Evolutionary conservation across 192 early-diverging fungal genomes (phyloP), one percentile per base, ranked within the genome.

Genomic region (Coemansia sp.): DNA sequence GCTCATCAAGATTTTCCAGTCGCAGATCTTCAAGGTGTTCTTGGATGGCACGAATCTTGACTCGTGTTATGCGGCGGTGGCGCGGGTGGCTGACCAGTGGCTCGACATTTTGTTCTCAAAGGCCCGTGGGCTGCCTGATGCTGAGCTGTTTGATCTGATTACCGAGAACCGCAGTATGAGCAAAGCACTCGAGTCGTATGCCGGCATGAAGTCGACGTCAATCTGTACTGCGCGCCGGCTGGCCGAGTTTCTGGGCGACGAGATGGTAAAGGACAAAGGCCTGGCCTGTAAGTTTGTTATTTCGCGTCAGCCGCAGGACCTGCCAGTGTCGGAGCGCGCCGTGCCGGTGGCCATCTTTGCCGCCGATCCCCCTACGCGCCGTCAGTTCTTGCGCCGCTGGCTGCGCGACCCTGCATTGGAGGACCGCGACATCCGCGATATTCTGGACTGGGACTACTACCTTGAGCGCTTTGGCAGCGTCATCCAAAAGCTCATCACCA

Each of bases 261-360:
- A 96, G 66, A 97, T 98, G 94, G 94, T 98, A 19, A 94, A 95
- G 72, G 97, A 96, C 75, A 95, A 95, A 66, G 94, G 94, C 17
- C 72, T 99, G 59, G 90, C 91, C 46, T 99, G 97, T 72, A 90
- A 94, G 64, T 99, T 97, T 69, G 88, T 99, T 38, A 95, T 99
- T 46, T 91, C 93, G 0, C 74, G 84, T 44, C 89, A 90, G 63
- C 97, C 97, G 0, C 62, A 69, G 31, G 93, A 91, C 47, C 52
- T 83, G 38, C 93, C 95, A 10, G 96, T 99, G 12, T 90, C 90
- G 7, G 93, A 99, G 60, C 89, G 97, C 14, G 94, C 96, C 4
- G 88, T 99, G 58, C 97, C 97, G 0, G 88, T 98, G 5, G 90
- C 91, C 2, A 98, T 99, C 34, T 98, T 99, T 69, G 88, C 91